Conservation (phyloP, 805 yeast species). For the Wickerhamiella shivajii region DNA sequence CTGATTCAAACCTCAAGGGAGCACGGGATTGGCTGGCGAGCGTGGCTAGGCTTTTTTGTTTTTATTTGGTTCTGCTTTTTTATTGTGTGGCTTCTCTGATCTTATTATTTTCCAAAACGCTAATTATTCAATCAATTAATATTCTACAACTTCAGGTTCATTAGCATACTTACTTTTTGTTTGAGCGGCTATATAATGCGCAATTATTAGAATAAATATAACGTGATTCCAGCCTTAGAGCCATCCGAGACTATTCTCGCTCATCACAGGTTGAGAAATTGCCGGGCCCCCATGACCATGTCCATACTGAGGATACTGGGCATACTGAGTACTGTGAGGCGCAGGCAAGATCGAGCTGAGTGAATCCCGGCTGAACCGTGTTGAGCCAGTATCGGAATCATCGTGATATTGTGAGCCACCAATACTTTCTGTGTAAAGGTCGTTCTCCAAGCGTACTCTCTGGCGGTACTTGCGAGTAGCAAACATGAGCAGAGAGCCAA, state of each 20-base stretch:
- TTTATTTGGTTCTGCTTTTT: constrained; percentile 38
- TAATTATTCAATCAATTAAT: too few relatives aligned
- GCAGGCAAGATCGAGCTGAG: too few relatives aligned
- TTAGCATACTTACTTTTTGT: too few relatives aligned
- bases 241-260: constrained; percentile 14
- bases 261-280: constrained; percentile 13
- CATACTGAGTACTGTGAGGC: too few relatives aligned
- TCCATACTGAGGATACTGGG: neutral
- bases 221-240: constrained; percentile 4
- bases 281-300: constrained; percentile 6
- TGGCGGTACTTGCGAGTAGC: constrained; percentile 9
- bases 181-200: too few relatives aligned
- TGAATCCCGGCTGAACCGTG: too few relatives aligned
- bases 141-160: too few relatives aligned
- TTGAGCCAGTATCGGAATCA: constrained; percentile 3
- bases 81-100: constrained; percentile 33
- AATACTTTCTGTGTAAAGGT: constrained; percentile 1
- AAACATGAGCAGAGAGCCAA: constrained; percentile 41
- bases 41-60: constrained; percentile 39
- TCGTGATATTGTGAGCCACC: constrained; percentile 9
- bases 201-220: constrained; percentile 1
- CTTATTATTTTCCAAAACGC: too few relatives aligned
- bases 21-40: constrained; percentile 48
- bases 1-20: constrained; percentile 52
- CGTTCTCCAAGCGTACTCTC: constrained; percentile 6